These are phyloP conservation scores for Trichoderma afroharzianum DNA, from an alignment of 2,329 filamentous ascomycete genomes.

Conservation along the genomic window DNA sequence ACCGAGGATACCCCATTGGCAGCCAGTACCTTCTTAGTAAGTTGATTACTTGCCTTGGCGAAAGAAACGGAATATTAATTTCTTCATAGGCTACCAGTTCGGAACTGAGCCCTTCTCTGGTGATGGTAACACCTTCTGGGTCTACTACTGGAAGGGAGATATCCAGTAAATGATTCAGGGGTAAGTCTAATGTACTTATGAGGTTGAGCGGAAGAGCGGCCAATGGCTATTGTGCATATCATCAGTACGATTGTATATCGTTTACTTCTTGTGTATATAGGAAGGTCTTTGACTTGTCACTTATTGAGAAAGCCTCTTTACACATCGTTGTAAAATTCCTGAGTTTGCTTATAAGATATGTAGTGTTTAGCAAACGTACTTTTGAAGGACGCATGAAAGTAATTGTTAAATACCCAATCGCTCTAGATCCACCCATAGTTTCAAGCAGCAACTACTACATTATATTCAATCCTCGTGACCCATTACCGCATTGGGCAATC, in stretches of 20 bases:
- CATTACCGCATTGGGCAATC: not conserved
- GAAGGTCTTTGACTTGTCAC: not conserved
- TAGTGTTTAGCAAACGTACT: not conserved
- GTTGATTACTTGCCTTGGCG: not conserved
- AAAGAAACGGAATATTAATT: not conserved
- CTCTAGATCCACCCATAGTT: not conserved
- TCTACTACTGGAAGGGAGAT: constrained; percentile 13
- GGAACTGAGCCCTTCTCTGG: constrained; percentile 58
- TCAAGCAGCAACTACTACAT: not conserved
- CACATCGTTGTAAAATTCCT: not conserved
- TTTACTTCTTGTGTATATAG: not conserved
- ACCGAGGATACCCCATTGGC: constrained; percentile 43
- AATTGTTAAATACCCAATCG: not conserved
- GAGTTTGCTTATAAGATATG: not conserved
- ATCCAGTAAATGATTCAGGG: not conserved
- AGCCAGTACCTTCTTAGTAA: constrained; percentile 46
- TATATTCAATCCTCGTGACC: not conserved
- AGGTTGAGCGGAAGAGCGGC: not conserved
- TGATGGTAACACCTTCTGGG: constrained; percentile 28
- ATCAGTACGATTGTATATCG: not conserved
- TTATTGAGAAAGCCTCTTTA: not conserved
- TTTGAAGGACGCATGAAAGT: not conserved
- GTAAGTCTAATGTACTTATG: not conserved
- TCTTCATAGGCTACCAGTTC: constrained; percentile 22
- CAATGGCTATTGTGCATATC: not conserved